These are phyloP conservation scores for Debaryomyces sp. DNA, from an alignment of 1,139 yeast genomes.

Conservation along the genomic window DNA sequence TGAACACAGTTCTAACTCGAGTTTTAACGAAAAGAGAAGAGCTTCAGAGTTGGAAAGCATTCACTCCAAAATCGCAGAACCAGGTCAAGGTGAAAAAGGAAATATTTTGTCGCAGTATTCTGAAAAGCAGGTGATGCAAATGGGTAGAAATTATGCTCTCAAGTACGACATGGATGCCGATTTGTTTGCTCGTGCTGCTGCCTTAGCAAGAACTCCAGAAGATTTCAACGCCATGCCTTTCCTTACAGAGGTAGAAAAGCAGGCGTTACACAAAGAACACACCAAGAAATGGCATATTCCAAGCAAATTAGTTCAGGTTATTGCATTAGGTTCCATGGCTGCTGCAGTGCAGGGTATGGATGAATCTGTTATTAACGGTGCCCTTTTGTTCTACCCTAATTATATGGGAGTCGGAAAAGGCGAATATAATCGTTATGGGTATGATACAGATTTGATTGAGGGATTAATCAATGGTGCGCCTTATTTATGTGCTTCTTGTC, in stretches of 20 bases:
- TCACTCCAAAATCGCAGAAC: conserved; percentile 23
- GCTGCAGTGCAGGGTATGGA: conserved; percentile 96
- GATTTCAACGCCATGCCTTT: conserved; percentile 62
- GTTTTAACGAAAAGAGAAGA: conserved; percentile 21
- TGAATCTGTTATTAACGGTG: conserved; percentile 86
- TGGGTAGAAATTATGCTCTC: conserved; percentile 72
- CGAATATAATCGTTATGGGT: not conserved
- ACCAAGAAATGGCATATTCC: conserved; percentile 74
- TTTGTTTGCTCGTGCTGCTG: conserved; percentile 72
- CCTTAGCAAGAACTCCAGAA: conserved; percentile 68
- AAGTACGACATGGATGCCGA: conserved; percentile 66
- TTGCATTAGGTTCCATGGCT: conserved; percentile 79
- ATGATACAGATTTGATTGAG: conserved; percentile 54
- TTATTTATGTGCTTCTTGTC: conserved; percentile 68
- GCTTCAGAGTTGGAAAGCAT: conserved; percentile 28
- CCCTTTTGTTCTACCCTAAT: conserved; percentile 68
- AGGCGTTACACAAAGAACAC: conserved; percentile 55
- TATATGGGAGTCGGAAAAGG: conserved; percentile 45
- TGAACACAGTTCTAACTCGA: conserved; percentile 24
- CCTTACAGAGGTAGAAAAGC: conserved; percentile 60
- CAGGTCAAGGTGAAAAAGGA: conserved; percentile 38
- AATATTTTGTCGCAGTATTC: conserved; percentile 67
- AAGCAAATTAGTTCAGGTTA: conserved; percentile 57
- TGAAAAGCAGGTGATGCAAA: conserved; percentile 64
- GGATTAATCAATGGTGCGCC: conserved; percentile 85